Evolutionary conservation across 1,139 yeast species (phyloP).

Genomic region (Pneumocystis carinii): DNA sequence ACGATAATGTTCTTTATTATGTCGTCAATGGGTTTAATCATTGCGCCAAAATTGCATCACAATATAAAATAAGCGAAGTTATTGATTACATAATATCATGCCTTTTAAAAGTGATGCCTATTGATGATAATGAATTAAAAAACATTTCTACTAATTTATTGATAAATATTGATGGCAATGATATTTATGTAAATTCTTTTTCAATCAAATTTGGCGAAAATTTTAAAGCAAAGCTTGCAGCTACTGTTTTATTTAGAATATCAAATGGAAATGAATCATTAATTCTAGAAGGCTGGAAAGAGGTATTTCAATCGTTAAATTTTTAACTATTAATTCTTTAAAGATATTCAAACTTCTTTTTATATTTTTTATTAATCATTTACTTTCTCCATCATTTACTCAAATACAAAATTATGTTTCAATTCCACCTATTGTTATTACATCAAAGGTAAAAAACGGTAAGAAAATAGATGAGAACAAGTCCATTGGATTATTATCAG

Average conservation of each 20-base stretch:
- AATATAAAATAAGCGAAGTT: slow-evolving; percentile 40
- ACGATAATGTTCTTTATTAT: slow-evolving; percentile 75
- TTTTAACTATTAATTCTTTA: neutral
- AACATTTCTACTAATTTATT: slow-evolving; percentile 20
- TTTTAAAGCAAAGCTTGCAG: slow-evolving; percentile 79
- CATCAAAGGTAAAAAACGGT: slow-evolving; percentile 21
- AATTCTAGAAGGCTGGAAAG: slow-evolving; percentile 42
- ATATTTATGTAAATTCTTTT: slow-evolving; percentile 60
- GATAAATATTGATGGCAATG: slow-evolving; percentile 34
- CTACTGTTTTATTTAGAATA: slow-evolving; percentile 70
- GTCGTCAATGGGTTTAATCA: slow-evolving; percentile 81
- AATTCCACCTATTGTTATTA: slow-evolving; percentile 40
- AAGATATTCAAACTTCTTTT: slow-evolving; percentile 38
- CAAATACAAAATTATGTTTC: slow-evolving; percentile 46
- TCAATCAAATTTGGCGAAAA: slow-evolving; percentile 79
- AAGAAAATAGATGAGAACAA: slow-evolving; percentile 20
- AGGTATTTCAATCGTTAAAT: slow-evolving; percentile 22
- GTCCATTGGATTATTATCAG: slow-evolving; percentile 62
- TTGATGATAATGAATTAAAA: slow-evolving; percentile 32
- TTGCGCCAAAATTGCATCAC: slow-evolving; percentile 59
- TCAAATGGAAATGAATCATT: slow-evolving; percentile 41
- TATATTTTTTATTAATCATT: slow-evolving; percentile 55
- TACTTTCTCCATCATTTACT: slow-evolving; percentile 52
- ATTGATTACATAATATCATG: slow-evolving; percentile 51
- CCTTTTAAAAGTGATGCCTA: slow-evolving; percentile 40